phyloP scores from a whole-genome alignment of 257 asterid genomes.

The Anisodus tanguticus region DNA sequence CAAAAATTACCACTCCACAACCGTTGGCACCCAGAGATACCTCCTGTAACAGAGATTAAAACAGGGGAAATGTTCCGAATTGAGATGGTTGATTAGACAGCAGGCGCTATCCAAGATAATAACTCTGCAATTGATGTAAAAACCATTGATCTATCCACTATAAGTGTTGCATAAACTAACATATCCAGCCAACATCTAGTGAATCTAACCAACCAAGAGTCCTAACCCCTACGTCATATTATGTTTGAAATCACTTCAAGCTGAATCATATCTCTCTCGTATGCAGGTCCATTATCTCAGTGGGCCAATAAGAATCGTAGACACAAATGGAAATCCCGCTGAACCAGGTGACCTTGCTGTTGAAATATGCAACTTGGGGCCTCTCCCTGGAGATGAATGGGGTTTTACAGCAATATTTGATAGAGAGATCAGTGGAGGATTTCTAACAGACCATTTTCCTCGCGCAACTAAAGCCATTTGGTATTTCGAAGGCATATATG shows the following conservation, averaged over 20 bases:
- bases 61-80: slow-evolving; percentile 50
- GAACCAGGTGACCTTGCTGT: slow-evolving; percentile 85
- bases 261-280: slow-evolving; percentile 12
- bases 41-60: slow-evolving; percentile 48
- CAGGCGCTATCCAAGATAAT: slow-evolving; percentile 57
- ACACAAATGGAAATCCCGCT: slow-evolving; percentile 69
- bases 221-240: neutral
- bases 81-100: slow-evolving; percentile 66
- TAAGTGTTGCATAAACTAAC: slow-evolving; percentile 40
- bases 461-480: slow-evolving; percentile 88
- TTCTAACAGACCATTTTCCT: slow-evolving; percentile 91
- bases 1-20: slow-evolving; percentile 47
- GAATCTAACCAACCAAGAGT: neutral
- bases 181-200: neutral
- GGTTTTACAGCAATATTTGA: slow-evolving; percentile 92
- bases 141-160: slow-evolving; percentile 53
- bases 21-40: slow-evolving; percentile 59
- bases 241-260: neutral
- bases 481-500: slow-evolving; percentile 96
- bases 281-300: slow-evolving; percentile 90
- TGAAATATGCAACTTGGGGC: slow-evolving; percentile 93
- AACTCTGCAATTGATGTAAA: slow-evolving; percentile 57
- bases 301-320: slow-evolving; percentile 84
- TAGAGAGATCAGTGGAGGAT: slow-evolving; percentile 96
- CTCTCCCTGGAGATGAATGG: slow-evolving; percentile 96